Base-by-base conservation (phyloP, 2,329 filamentous ascomycete species). In the Lachnellula hyalina region DNA sequence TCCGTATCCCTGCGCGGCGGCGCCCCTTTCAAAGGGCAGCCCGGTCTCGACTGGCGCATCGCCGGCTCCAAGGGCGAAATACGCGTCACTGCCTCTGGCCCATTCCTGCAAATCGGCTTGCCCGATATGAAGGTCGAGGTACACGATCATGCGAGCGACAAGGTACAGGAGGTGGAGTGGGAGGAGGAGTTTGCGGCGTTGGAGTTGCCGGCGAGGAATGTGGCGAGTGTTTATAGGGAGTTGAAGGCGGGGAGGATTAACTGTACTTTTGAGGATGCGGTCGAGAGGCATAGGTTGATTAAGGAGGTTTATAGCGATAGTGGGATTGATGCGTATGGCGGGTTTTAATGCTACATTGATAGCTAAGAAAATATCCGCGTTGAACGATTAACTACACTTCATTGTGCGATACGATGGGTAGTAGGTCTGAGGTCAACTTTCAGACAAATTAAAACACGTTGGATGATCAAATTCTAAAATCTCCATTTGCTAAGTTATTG, bases 21-120 rank as follows among this genome's bases (percentile, higher is more conserved):
- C 1, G 46, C 40, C 0, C 42, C 60, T 4, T 63, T 61, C 53
- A 44, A 47, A 32, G 50, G 48, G 6, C 41, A 34, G 0, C 57
- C 57, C 0, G 60, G 58, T 17, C 49, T 81, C 0, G 65, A 73
- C 0, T 84, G 80, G 77, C 73, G 70, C 7, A 75, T 85, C 47
- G 70, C 75, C 36, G 80, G 81, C 28, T 74, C 77, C 47, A 76
- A 72, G 56, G 79, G 78, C 0, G 78, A 81, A 28, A 53, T 61
- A 5, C 41, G 57, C 2, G 40, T 63, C 14, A 56, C 54, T 11
- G 51, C 56, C 17, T 9, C 48, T 5, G 55, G 58, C 0, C 54
- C 57, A 8, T 62, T 61, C 34, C 1, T 64, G 1, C 55, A 58
- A 23, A 57, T 64, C 5, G 55, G 59, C 2, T 61, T 57, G 44